Base-by-base conservation (phyloP, 768 basidiomycete genomes). In the Naganishia vaughanmartiniae region DNA sequence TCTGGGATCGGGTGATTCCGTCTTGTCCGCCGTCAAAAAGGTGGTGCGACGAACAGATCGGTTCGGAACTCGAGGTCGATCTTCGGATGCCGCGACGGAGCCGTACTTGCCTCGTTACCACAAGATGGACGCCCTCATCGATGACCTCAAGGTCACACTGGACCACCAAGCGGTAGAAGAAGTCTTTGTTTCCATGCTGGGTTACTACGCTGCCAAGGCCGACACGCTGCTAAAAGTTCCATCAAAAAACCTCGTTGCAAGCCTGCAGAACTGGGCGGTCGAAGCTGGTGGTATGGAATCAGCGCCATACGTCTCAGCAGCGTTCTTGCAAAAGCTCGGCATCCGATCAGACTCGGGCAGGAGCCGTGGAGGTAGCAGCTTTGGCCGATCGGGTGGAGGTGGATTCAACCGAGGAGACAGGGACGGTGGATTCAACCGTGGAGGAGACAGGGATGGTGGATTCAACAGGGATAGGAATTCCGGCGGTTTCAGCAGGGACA, bases 181-280 rank as follows among this genome's bases (percentile, higher is more conserved):
- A 65, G 86, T 88, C 0, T 88, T 90, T 76, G 83, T 86, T 26
- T 87, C 88, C 17, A 78, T 89, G 66, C 80, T 92, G 24, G 92
- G 91, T 0, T 92, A 87, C 82, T 92, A 91, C 81, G 74, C 87
- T 42, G 80, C 85, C 53, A 85, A 86, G 72, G 67, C 82, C 0
- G 78, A 78, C 7, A 84, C 87, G 53, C 75, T 92, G 56, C 83
- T 87, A 33, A 74, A 84, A 2, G 76, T 81, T 51, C 82, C 82
- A 65, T n/a, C 60, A 11, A 74, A 77, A 9, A 83, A 81, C 45
- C 79, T 90, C 66, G 71, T 89, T 12, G 81, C 86, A 46, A 88
- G 88, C 19, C 81, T 87, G 65, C 85, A 87, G 79, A 81, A 84
- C 42, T 92, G 90, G 90, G 80, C 87, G 0, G 82, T 82, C 0